These are phyloP conservation scores for Pichia gijzeniarum DNA, from an alignment of 805 yeast species.

Conservation along the genomic window DNA sequence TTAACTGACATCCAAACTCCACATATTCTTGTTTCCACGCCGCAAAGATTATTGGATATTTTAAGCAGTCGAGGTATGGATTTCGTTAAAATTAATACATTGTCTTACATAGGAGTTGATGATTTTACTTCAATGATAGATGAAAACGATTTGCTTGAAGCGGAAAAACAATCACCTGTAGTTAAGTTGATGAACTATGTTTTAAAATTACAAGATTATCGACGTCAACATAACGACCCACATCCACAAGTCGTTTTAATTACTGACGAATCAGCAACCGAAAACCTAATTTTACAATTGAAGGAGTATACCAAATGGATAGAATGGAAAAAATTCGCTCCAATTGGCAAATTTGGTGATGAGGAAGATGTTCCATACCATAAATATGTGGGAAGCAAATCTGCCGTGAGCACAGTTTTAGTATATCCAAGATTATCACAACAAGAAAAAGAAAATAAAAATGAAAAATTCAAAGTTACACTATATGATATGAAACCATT, in stretches of 20 bases:
- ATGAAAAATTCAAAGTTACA: constrained; percentile 17
- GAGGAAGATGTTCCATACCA: constrained; percentile 19
- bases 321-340: constrained; percentile 28
- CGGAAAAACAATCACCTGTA: constrained; percentile 24
- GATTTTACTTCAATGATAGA: constrained; percentile 31
- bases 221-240: constrained; percentile 26
- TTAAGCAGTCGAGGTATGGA: constrained; percentile 30
- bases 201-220: constrained; percentile 28
- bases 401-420: constrained; percentile 21
- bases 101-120: constrained; percentile 29
- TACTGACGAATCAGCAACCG: constrained; percentile 30
- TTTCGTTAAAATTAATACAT: constrained; percentile 22
- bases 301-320: constrained; percentile 47
- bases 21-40: constrained; percentile 30
- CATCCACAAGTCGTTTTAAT: constrained; percentile 29
- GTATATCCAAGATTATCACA: constrained; percentile 17
- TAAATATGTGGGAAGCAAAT: constrained; percentile 19
- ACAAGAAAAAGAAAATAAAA: constrained; percentile 5
- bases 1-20: constrained; percentile 23
- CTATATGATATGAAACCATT: constrained; percentile 23
- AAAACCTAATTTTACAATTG: constrained; percentile 42
- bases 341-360: constrained; percentile 22
- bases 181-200: constrained; percentile 29
- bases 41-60: constrained; percentile 32
- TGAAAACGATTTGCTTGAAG: constrained; percentile 13